Conservation (phyloP, 2,329 filamentous ascomycete genomes). For the Penicillium sp. region DNA sequence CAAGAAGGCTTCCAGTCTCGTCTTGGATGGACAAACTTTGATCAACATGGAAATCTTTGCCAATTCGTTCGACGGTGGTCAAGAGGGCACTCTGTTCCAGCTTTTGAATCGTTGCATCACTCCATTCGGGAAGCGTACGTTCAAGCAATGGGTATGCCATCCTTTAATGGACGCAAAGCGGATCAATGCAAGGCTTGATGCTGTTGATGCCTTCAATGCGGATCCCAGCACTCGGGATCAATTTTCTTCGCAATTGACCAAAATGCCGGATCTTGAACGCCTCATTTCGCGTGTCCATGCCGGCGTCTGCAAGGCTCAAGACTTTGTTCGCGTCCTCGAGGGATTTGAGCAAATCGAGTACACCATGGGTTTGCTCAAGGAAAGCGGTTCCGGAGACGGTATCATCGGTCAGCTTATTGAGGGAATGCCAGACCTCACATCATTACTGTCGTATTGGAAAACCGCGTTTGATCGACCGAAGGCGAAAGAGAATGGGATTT, state of each 20-base stretch:
- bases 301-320: constrained; percentile 78
- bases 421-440: constrained; percentile 76
- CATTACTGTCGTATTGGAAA: constrained; percentile 76
- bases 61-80: constrained; percentile 81
- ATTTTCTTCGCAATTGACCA: constrained; percentile 80
- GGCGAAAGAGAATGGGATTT: constrained; percentile 70
- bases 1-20: constrained; percentile 77
- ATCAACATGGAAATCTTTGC: constrained; percentile 97
- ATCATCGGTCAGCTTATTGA: constrained; percentile 77
- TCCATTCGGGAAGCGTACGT: constrained; percentile 91
- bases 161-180: constrained; percentile 77
- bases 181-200: constrained; percentile 91
- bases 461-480: constrained; percentile 79
- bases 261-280: constrained; percentile 89
- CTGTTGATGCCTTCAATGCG: constrained; percentile 85
- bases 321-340: constrained; percentile 89
- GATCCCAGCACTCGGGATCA: constrained; percentile 75
- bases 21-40: constrained; percentile 90
- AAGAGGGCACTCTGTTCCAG: constrained; percentile 80
- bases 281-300: constrained; percentile 93
- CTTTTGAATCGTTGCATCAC: constrained; percentile 92
- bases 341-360: constrained; percentile 98
- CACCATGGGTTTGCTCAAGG: constrained; percentile 72
- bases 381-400: constrained; percentile 70
- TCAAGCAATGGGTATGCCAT: constrained; percentile 96